Conservation (phyloP, 176 grass and related monocot species). For the Calamus simplicifolius region DNA sequence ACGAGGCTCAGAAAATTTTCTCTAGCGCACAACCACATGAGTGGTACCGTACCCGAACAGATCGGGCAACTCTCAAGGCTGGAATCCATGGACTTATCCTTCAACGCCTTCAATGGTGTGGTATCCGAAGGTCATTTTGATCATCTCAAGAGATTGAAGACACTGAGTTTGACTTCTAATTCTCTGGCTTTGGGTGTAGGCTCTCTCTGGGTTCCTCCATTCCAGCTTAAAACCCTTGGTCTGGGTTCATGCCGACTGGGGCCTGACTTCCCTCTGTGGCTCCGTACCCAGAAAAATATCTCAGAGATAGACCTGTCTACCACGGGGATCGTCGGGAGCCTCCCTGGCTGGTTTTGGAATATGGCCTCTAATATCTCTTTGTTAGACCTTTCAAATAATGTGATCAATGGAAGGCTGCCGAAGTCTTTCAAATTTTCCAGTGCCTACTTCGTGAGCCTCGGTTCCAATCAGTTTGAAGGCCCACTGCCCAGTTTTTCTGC, state of each 20-base stretch:
- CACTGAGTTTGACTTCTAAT: background rate
- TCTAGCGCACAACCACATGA: constrained; percentile 8
- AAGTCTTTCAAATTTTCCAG: no score
- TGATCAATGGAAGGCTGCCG: no score
- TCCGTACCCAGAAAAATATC: constrained; percentile 3
- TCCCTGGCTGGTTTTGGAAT: constrained; percentile 19
- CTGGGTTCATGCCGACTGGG: constrained; percentile 18
- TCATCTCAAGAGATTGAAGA: background rate
- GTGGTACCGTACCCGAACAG: background rate
- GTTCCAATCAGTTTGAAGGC: no score
- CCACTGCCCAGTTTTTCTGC: no score
- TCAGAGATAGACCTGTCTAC: constrained; percentile 5
- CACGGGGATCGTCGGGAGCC: background rate
- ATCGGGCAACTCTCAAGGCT: constrained; percentile 14
- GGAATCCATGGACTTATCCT: background rate
- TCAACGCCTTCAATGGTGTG: background rate
- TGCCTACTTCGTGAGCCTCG: no score
- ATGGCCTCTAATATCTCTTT: background rate
- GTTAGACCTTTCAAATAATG: no score
- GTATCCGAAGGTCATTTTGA: constrained; percentile 15
- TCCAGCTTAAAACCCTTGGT: background rate
- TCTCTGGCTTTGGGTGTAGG: background rate
- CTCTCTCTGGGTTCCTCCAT: constrained; percentile 13
- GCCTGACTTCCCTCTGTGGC: constrained; percentile 22
- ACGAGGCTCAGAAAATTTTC: background rate